Evolutionary conservation across 129 eudicot species (phyloP).

Genomic region (Flaveria bidentis): DNA sequence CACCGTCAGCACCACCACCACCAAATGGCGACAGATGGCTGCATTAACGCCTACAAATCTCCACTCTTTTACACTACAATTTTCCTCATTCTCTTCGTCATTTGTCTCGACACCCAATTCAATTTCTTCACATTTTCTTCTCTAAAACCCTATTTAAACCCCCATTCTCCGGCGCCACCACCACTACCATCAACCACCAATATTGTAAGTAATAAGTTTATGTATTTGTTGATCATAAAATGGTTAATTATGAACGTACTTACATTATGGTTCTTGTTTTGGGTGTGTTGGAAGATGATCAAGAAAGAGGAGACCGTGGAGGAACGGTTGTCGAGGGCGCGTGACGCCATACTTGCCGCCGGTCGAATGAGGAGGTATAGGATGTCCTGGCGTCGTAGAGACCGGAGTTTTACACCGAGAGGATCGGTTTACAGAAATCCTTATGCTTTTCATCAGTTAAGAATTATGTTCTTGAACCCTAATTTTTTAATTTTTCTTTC

Average conservation of each 20-base stretch:
- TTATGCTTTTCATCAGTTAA: conserved; percentile 68
- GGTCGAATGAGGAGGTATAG: conserved; percentile 26
- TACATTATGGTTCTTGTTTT: not conserved
- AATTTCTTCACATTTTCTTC: conserved; percentile 36
- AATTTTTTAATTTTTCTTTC: not conserved
- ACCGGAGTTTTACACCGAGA: conserved; percentile 45
- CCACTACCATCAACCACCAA: conserved; percentile 19
- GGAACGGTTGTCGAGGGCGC: conserved; percentile 57
- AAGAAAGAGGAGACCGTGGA: conserved; percentile 36
- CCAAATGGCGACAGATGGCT: conserved; percentile 32
- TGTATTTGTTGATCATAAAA: not conserved
- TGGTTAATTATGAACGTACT: not conserved
- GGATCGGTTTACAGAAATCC: conserved; percentile 66
- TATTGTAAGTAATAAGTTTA: conserved; percentile 20
- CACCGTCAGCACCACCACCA: conserved; percentile 8
- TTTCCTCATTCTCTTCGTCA: conserved; percentile 42
- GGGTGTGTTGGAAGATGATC: conserved; percentile 19
- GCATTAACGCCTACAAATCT: conserved; percentile 25
- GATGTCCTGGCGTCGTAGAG: conserved; percentile 19
- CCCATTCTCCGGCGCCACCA: conserved; percentile 24
- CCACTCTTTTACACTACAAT: conserved; percentile 34
- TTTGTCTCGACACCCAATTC: conserved; percentile 47
- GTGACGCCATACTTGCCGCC: conserved; percentile 65
- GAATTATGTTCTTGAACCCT: conserved; percentile 1
- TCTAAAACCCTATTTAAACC: conserved; percentile 18